Percentiles rank a stretch among this genome's conserved stretches.
Conservation (phyloP, 2,329 filamentous ascomycete species). For the Scytalidium lignicola region DNA sequence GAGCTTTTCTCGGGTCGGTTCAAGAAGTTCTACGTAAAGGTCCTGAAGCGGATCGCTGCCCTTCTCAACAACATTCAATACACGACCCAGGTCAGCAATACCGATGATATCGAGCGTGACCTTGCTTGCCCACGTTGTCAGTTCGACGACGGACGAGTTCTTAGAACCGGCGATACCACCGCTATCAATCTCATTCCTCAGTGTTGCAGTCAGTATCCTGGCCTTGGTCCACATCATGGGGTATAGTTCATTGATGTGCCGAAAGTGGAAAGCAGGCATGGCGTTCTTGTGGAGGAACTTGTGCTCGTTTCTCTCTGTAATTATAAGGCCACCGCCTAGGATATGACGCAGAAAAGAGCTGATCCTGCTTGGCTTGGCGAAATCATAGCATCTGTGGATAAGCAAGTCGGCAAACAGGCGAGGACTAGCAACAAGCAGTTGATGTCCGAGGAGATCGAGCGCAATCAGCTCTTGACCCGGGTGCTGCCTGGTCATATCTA, state of each 20-base stretch:
- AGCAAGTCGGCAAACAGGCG: background rate
- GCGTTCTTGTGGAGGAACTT: slow-evolving; percentile 73
- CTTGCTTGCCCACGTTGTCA: slow-evolving; percentile 52
- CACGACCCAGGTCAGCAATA: slow-evolving; percentile 61
- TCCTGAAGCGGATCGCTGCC: slow-evolving; percentile 37
- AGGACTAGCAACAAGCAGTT: background rate
- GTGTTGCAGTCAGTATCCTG: slow-evolving; percentile 35
- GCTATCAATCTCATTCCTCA: slow-evolving; percentile 37
- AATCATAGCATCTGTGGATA: slow-evolving; percentile 57
- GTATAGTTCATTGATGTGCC: slow-evolving; percentile 77
- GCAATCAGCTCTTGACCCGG: background rate
- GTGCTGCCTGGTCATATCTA: background rate
- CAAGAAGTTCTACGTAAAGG: slow-evolving; percentile 39
- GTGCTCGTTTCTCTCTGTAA: slow-evolving; percentile 83
- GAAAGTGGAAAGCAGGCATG: slow-evolving; percentile 74
- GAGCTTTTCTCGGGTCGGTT: slow-evolving; percentile 41
- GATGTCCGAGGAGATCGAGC: background rate
- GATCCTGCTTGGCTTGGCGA: slow-evolving; percentile 54
- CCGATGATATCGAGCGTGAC: slow-evolving; percentile 72
- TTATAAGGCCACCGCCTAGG: slow-evolving; percentile 65
- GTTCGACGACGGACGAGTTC: slow-evolving; percentile 10
- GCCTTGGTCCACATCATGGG: slow-evolving; percentile 77
- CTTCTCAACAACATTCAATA: slow-evolving; percentile 44
- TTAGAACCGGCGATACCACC: background rate
- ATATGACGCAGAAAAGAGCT: slow-evolving; percentile 54